A percentile compares a stretch with the other conserved stretches of the same genome.
Conservation (phyloP, 2,329 filamentous ascomycete genomes). For the Phoma sp. region DNA sequence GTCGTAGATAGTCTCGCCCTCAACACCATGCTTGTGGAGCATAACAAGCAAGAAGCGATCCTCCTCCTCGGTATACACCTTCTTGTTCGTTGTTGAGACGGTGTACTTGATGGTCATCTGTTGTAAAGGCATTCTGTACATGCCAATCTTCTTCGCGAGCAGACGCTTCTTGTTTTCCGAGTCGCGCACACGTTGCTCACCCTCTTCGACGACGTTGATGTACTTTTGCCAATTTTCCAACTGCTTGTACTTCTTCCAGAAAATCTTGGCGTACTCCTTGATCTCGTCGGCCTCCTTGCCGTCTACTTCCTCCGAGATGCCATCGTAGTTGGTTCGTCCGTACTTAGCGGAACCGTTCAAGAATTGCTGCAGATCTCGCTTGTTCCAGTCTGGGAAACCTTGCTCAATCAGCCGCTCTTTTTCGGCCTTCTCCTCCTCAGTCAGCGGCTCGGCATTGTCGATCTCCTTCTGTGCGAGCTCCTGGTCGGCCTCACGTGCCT, state of each 20-base stretch:
- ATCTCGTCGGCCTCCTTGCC: constrained; percentile 87
- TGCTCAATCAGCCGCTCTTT: constrained; percentile 82
- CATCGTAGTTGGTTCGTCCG: constrained; percentile 83
- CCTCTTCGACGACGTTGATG: constrained; percentile 87
- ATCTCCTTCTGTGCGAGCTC: constrained; percentile 90
- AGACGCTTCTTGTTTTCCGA: constrained; percentile 93
- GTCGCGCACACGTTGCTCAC: constrained; percentile 87
- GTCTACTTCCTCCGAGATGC: constrained; percentile 88
- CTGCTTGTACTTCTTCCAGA: constrained; percentile 94
- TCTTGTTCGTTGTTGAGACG: constrained; percentile 99
- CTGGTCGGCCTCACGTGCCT: constrained; percentile 85
- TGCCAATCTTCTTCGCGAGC: constrained; percentile 91
- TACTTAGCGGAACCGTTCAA: constrained; percentile 94
- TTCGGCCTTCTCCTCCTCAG: constrained; percentile 86
- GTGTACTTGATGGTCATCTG: constrained; percentile 99
- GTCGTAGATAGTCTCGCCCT: constrained; percentile 89
- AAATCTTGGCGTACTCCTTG: constrained; percentile 89
- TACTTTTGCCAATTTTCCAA: constrained; percentile 90
- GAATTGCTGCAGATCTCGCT: constrained; percentile 97
- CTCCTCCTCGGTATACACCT: constrained; percentile 98
- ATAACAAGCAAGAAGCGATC: constrained; percentile 94
- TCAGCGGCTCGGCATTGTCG: constrained; percentile 86
- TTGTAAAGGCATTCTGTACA: constrained; percentile 96
- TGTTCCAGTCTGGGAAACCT: constrained; percentile 95
- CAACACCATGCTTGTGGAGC: constrained; percentile 89